A percentile compares a stretch with the other conserved stretches of the same genome.
phyloP scores from a whole-genome alignment of 352 stramenopile species.

The Elongisporangium prolatum region DNA sequence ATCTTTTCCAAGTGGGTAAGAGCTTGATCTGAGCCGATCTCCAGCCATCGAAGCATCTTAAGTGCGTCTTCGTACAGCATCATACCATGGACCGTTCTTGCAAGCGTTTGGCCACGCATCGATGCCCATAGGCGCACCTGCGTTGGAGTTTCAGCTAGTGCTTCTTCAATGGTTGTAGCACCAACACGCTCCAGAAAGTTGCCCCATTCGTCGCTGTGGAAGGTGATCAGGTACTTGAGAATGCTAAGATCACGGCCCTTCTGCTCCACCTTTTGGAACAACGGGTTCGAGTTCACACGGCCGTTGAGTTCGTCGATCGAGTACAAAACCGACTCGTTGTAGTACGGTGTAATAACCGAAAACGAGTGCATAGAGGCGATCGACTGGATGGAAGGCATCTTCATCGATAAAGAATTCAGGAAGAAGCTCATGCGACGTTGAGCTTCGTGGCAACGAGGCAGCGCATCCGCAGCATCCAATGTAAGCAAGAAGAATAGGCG shows the following conservation, averaged over 20 bases:
- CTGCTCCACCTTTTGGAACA: constrained; percentile 83
- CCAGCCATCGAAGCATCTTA: constrained; percentile 85
- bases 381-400: constrained; percentile 78
- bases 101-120: constrained; percentile 83
- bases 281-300: constrained; percentile 73
- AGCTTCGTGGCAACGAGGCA: constrained; percentile 80
- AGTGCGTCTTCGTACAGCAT: constrained; percentile 90
- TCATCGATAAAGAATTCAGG: constrained; percentile 85
- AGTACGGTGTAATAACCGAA: constrained; percentile 86
- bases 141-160: constrained; percentile 71
- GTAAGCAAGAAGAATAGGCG: constrained; percentile 83
- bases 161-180: constrained; percentile 71
- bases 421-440: constrained; percentile 89
- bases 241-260: constrained; percentile 85
- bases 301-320: constrained; percentile 82
- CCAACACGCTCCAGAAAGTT: constrained; percentile 85
- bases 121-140: constrained; percentile 85
- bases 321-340: constrained; percentile 86
- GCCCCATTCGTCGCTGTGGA: constrained; percentile 85
- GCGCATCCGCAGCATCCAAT: constrained; percentile 73
- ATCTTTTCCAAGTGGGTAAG: constrained; percentile 88
- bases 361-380: constrained; percentile 88
- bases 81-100: constrained; percentile 85
- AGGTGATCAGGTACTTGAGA: constrained; percentile 86
- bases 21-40: constrained; percentile 80